Percentiles rank a stretch among this genome's conserved stretches.
These are phyloP conservation scores for Seiridium cupressi DNA, from an alignment of 2,329 filamentous ascomycete species.

Conservation along the genomic window DNA sequence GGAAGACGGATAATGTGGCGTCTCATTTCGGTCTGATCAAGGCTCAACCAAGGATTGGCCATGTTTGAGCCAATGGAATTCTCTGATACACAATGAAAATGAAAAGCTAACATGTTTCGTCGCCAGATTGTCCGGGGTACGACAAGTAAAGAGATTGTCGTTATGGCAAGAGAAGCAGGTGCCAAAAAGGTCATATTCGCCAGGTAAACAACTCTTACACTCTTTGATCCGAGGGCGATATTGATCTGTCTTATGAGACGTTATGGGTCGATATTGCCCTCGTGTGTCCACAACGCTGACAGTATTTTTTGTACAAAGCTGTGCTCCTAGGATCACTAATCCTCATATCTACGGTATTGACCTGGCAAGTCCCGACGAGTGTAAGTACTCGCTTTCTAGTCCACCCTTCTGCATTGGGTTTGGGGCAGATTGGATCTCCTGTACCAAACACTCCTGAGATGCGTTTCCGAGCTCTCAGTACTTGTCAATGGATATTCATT, in stretches of 20 bases:
- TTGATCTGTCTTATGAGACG: no score
- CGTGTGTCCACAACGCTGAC: no score
- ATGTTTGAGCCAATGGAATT: no score
- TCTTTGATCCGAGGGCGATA: no score
- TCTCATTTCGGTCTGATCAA: no score
- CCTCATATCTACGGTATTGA: conserved; percentile 74
- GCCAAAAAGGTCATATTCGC: conserved; percentile 82
- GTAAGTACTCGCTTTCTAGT: not conserved
- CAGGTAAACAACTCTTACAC: conserved; percentile 25
- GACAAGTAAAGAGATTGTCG: conserved; percentile 73
- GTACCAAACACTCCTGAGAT: conserved; percentile 36
- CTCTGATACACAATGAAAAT: no score
- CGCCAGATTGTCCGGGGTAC: conserved; percentile 74
- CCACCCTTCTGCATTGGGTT: no score
- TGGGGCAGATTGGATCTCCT: not conserved
- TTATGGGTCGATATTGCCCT: no score
- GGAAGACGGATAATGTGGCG: no score
- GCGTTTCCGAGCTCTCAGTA: not conserved
- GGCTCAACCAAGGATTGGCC: no score
- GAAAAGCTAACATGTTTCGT: no score
- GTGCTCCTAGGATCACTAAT: conserved; percentile 78
- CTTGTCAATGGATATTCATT: no score
- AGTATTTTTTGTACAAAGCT: conserved; percentile 35
- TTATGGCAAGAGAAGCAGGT: conserved; percentile 80
- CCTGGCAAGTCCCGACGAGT: not conserved